Base-by-base conservation (phyloP, 495 filamentous ascomycete genomes). In the Lasiosphaeris hirsuta region DNA sequence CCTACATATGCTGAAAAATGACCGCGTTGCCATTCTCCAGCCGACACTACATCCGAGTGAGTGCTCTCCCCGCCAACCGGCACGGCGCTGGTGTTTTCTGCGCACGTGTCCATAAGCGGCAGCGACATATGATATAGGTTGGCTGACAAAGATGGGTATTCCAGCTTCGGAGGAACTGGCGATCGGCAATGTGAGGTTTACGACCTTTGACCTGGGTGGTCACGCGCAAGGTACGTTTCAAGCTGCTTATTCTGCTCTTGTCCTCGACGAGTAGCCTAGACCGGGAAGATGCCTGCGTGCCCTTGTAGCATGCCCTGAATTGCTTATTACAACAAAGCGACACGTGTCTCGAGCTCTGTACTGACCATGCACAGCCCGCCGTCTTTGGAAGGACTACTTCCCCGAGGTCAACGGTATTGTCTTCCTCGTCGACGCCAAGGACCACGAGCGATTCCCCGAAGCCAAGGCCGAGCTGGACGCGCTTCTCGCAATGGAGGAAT, bases 321-420 rank as follows among this genome's bases (percentile, higher is more conserved):
- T 30, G 23, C 23, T 30, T 30, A 2, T 30, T 5, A 5, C 23
- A 30, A 30, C 23, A 30, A 2, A 5, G 23, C 23, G 2, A 30
- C 5, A 30, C 23, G 5, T 30, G 23, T 30, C 23, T 5, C 23
- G 5, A 30, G 23, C 23, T 30, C 23, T 2, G 23, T 5, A 43
- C 39, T 11, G 3, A 7, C 35, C 18, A 3, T 19, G 11, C 50
- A 39, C 63, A 94, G 94, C 93, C 53, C 92, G 95, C 48, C 91
- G 95, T 65, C 84, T 97, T 59, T 98, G 94, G 92, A 92, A 92
- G 67, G 94, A 98, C 70, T 95, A 95, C 75, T 96, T 97, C 87
- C 95, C 94, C 70, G 94, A 98, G 82, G 94, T 97, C 46, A 91
- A 85, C 71, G 94, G 93, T 51, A 95, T 96, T 65, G 94, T 98